Evolutionary conservation across 495 filamentous ascomycete species (phyloP).

Genomic region (Talaromyces wortmannii): DNA sequence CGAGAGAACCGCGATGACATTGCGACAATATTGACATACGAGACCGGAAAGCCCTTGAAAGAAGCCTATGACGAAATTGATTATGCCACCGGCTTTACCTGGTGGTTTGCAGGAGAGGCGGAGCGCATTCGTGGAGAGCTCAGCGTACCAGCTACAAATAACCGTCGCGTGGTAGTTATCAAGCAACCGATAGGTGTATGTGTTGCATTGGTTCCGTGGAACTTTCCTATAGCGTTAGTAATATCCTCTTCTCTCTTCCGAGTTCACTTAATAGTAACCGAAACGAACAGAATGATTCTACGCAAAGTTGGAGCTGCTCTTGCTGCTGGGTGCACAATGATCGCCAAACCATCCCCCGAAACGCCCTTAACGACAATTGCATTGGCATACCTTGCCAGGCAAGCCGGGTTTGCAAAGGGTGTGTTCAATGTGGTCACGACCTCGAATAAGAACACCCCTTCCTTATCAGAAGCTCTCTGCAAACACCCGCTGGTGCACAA

Average conservation of each 20-base stretch:
- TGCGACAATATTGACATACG: conserved; percentile 52
- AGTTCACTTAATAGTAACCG: too few species aligned
- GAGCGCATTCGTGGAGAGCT: conserved; percentile 61
- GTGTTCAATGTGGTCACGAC: conserved; percentile 51
- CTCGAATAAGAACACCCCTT: conserved; percentile 55
- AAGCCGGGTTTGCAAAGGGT: conserved; percentile 49
- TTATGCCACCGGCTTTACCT: conserved; percentile 53
- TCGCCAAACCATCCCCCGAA: conserved; percentile 55
- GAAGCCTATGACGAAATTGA: conserved; percentile 55
- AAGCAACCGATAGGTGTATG: conserved; percentile 65
- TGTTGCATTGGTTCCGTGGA: conserved; percentile 62
- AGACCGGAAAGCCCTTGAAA: conserved; percentile 57
- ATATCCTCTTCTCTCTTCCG: too few species aligned
- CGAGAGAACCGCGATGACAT: conserved; percentile 45
- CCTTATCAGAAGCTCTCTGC: conserved; percentile 59
- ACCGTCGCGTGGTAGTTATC: conserved; percentile 59
- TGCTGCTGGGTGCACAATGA: conserved; percentile 66
- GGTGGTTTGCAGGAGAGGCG: conserved; percentile 64
- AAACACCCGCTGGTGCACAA: conserved; percentile 59
- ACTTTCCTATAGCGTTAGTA: conserved; percentile 52
- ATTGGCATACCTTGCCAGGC: conserved; percentile 44
- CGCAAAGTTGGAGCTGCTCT: conserved; percentile 64
- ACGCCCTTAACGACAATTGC: conserved; percentile 49
- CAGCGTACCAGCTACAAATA: conserved; percentile 45
- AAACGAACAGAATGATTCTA: too few species aligned